These are phyloP conservation scores for Geosmithia morbida DNA, from an alignment of 2,329 filamentous ascomycete species.

Conservation along the genomic window DNA sequence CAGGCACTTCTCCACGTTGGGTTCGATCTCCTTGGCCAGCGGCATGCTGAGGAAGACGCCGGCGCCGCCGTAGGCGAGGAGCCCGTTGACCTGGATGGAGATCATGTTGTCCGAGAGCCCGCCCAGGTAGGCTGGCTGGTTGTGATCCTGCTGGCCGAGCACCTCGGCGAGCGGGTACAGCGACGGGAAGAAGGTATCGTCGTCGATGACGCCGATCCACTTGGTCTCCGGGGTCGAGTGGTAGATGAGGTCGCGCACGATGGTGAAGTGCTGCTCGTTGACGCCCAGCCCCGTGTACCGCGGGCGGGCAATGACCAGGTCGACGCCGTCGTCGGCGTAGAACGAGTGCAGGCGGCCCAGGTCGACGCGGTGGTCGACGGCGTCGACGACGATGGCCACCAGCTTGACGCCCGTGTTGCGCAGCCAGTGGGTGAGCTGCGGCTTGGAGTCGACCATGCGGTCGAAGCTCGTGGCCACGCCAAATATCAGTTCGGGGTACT, in stretches of 20 bases:
- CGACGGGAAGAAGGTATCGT: conserved; percentile 49
- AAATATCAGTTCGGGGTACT: conserved; percentile 38
- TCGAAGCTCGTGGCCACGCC: conserved; percentile 39
- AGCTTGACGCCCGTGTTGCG: conserved; percentile 33
- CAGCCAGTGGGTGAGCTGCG: conserved; percentile 41
- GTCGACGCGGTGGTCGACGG: conserved; percentile 7
- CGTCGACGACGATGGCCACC: conserved; percentile 34
- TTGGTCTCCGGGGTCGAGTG: conserved; percentile 26
- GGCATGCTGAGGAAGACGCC: conserved; percentile 43
- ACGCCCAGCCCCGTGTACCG: conserved; percentile 20
- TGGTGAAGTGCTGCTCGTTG: conserved; percentile 42
- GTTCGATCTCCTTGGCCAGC: conserved; percentile 30
- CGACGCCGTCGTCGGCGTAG: conserved; percentile 15
- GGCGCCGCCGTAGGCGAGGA: conserved; percentile 47
- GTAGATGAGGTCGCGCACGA: conserved; percentile 33
- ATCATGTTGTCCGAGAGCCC: conserved; percentile 40
- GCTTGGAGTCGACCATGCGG: conserved; percentile 33
- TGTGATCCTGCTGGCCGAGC: conserved; percentile 31
- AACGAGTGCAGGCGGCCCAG: conserved; percentile 13
- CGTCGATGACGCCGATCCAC: conserved; percentile 45
- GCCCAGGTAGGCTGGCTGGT: conserved; percentile 36
- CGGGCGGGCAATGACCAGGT: conserved; percentile 17
- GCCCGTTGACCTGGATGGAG: conserved; percentile 35
- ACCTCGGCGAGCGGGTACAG: conserved; percentile 32
- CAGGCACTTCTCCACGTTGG: conserved; percentile 33